Evolutionary conservation across 371 early-diverging fungal genomes (phyloP).

Genomic region (Mucor saturninus): DNA sequence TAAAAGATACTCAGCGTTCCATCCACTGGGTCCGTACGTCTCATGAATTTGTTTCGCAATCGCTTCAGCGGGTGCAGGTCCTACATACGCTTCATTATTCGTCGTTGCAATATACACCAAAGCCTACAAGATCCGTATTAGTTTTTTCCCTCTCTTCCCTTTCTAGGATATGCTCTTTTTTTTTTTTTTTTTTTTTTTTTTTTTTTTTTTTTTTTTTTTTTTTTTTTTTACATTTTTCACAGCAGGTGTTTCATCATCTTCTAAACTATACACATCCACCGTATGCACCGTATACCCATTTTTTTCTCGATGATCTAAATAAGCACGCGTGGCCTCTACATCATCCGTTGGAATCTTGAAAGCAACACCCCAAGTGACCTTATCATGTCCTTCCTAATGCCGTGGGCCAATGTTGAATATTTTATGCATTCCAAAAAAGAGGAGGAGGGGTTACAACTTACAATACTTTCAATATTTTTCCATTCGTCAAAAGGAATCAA

Average conservation of each 20-base stretch:
- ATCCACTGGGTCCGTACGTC: slow-evolving; percentile 77
- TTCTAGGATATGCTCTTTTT: too few species aligned
- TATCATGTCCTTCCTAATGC: slow-evolving; percentile 58
- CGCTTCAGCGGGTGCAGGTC: slow-evolving; percentile 68
- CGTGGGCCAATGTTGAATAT: background rate
- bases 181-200: slow-evolving; percentile 49
- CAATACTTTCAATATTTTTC: slow-evolving; percentile 48
- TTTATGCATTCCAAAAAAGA: background rate
- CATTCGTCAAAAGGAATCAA: slow-evolving; percentile 76
- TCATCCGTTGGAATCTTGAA: slow-evolving; percentile 76
- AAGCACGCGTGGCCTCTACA: slow-evolving; percentile 67
- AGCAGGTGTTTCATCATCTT: slow-evolving; percentile 45
- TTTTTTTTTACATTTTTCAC: slow-evolving; percentile 58
- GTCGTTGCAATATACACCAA: slow-evolving; percentile 85
- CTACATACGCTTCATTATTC: slow-evolving; percentile 82
- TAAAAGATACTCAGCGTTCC: slow-evolving; percentile 78
- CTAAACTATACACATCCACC: slow-evolving; percentile 67
- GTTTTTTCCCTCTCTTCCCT: too few species aligned
- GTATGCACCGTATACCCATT: slow-evolving; percentile 80
- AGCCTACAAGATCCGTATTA: slow-evolving; percentile 43
- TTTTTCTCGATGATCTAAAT: slow-evolving; percentile 85
- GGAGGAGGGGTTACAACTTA: slow-evolving; percentile 14
- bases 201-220: background rate
- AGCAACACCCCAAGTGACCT: slow-evolving; percentile 86
- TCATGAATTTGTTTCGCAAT: slow-evolving; percentile 77